Conservation (phyloP, 2,329 filamentous ascomycete species). For the Pseudocercospora eumusae region DNA sequence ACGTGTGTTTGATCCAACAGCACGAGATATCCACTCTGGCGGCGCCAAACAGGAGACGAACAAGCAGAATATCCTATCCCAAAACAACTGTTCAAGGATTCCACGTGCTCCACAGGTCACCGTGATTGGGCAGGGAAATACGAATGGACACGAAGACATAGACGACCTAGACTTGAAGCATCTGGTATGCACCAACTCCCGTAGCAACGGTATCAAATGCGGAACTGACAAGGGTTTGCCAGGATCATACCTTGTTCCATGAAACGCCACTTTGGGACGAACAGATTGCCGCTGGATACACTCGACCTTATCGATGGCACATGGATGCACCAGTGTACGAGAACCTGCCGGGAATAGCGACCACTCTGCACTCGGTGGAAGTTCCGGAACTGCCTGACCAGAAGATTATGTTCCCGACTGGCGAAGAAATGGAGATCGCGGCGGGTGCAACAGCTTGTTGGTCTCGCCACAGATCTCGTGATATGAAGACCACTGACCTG, state of each 20-base stretch:
- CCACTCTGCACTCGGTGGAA: slow-evolving; percentile 30
- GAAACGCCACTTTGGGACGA: slow-evolving; percentile 28
- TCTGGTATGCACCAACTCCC: slow-evolving; percentile 5
- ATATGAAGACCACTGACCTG: background rate
- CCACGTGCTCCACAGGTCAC: slow-evolving; percentile 28
- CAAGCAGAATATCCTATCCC: slow-evolving; percentile 14
- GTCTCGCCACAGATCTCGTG: background rate
- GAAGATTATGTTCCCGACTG: slow-evolving; percentile 30
- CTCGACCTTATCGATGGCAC: slow-evolving; percentile 38
- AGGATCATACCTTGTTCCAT: slow-evolving; percentile 39
- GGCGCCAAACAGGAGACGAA: slow-evolving; percentile 28
- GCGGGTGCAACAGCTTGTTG: slow-evolving; percentile 35
- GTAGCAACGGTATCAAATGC: background rate
- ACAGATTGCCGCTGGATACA: slow-evolving; percentile 25
- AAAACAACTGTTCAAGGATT: slow-evolving; percentile 16
- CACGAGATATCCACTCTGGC: slow-evolving; percentile 28
- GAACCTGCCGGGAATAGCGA: slow-evolving; percentile 36
- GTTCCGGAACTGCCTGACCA: slow-evolving; percentile 32
- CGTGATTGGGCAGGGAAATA: slow-evolving; percentile 29
- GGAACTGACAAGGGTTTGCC: background rate
- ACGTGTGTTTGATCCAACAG: slow-evolving; percentile 26
- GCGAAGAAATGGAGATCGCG: slow-evolving; percentile 24
- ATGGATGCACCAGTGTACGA: slow-evolving; percentile 39
- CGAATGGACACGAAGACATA: slow-evolving; percentile 26
- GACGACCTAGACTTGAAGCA: slow-evolving; percentile 28